A percentile compares a stretch with the other conserved stretches of the same genome.
These are phyloP conservation scores for Austroboletus eburneus DNA, from an alignment of 768 basidiomycete species.

Conservation along the genomic window DNA sequence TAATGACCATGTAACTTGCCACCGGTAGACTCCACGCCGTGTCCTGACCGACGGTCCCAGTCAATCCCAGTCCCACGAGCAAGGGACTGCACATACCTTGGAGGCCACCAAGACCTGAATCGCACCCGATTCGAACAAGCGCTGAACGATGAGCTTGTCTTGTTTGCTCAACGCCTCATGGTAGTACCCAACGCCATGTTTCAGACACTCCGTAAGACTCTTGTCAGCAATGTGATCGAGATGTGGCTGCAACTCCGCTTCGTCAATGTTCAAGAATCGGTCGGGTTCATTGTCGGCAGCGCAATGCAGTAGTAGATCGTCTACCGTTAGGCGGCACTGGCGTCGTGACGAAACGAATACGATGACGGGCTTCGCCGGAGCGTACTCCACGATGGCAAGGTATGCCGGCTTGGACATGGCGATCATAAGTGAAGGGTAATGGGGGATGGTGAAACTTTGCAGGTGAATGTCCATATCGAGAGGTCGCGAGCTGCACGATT, in stretches of 20 bases:
- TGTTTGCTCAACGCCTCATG: constrained; percentile 91
- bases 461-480: constrained; percentile 96
- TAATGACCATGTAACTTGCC: constrained; percentile 94
- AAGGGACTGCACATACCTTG: constrained; percentile 50
- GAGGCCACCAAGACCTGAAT: constrained; percentile 94
- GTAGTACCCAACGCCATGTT: constrained; percentile 91
- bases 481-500: constrained; percentile 72
- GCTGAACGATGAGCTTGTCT: constrained; percentile 91
- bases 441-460: constrained; percentile 94
- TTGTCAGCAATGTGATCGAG: constrained; percentile 79
- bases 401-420: constrained; percentile 99
- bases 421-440: constrained; percentile 98
- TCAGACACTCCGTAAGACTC: constrained; percentile 72
- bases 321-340: constrained; percentile 91
- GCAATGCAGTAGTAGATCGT: constrained; percentile 87
- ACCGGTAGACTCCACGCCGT: constrained; percentile 95
- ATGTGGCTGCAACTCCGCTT: constrained; percentile 79
- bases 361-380: constrained; percentile 82
- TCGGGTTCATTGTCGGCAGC: constrained; percentile 80
- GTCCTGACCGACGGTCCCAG: constrained; percentile 48
- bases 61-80: background rate
- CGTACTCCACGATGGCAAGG: constrained; percentile 84
- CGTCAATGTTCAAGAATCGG: constrained; percentile 86
- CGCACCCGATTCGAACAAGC: constrained; percentile 89
- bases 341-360: constrained; percentile 90